Conservation (phyloP, 768 basidiomycete species). For the Panellus pusillus region DNA sequence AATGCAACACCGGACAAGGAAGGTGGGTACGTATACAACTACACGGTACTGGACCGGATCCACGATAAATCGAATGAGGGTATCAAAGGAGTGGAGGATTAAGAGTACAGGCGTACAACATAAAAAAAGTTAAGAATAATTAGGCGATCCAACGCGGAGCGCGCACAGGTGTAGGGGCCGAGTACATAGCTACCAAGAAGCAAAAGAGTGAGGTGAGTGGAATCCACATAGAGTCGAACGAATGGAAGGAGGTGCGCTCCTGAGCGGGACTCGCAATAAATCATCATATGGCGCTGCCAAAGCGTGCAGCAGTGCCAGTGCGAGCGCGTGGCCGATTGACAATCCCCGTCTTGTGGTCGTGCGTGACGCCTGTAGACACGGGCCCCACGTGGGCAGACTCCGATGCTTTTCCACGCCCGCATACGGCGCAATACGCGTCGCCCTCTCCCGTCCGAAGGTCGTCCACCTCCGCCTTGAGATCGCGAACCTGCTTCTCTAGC, state of each 20-base stretch:
- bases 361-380: constrained; percentile 2
- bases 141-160: neutral
- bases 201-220: neutral
- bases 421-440: constrained; percentile 54
- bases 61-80: constrained; percentile 10
- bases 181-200: neutral
- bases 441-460: constrained; percentile 41
- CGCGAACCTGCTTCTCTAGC: constrained; percentile 69
- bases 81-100: constrained; percentile 14
- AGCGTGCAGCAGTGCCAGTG: constrained; percentile 65
- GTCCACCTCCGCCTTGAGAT: constrained; percentile 69
- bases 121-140: constrained; percentile 19
- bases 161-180: neutral
- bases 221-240: neutral
- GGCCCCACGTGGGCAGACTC: neutral
- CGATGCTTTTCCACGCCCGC: constrained; percentile 50
- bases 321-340: constrained; percentile 66
- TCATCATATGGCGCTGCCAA: constrained; percentile 51
- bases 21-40: neutral
- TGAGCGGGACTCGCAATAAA: neutral
- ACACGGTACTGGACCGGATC: constrained; percentile 1
- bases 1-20: neutral
- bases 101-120: constrained; percentile 19
- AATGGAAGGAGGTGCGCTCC: neutral
- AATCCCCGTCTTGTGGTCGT: constrained; percentile 37